Base-by-base conservation (phyloP, 805 yeast species). In the Candida parachauliodes region DNA sequence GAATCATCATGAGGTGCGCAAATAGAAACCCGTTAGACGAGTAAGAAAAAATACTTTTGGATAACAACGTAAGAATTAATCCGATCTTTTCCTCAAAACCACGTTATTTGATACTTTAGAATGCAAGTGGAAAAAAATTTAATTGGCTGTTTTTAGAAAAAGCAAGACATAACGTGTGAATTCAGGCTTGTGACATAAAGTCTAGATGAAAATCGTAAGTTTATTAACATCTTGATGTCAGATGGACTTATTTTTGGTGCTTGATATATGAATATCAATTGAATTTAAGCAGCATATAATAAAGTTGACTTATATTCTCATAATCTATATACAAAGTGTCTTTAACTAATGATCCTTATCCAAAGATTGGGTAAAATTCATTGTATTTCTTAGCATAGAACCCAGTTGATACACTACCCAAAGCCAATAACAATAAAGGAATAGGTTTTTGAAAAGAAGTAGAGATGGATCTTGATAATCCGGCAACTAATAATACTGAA, bases 311-410 rank as follows among this genome's bases (percentile, higher is more conserved):
- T n/a, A n/a, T n/a, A n/a, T n/a, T n/a, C n/a, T n/a, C n/a, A n/a
- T n/a, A n/a, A n/a, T n/a, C n/a, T n/a, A n/a, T n/a, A n/a, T n/a
- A n/a, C n/a, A n/a, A n/a, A n/a, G n/a, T n/a, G n/a, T n/a, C n/a
- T n/a, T n/a, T n/a, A n/a, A n/a, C n/a, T 21, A 21, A 21, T 10
- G 9, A 21, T 30, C 10, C 19, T 28, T 36, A 31, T 22, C 15
- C 39, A 31, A 50, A 50, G 8, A 54, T 8, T 18, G 62, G 55
- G 52, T 83, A 83, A 54, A 84, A 87, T 59, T 85, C 84, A 44
- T 74, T 71, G 67, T 84, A 87, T 67, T 86, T 87, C 56, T 73
- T 74, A 36, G 71, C 76, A 57, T 88, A 89, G 65, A 86, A 88
- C 9, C 68, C 68, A 21, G 86, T 62, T 7, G 87, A 74, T 11